Evolutionary conservation across 345 rosid species (phyloP).

Genomic region (Cochlearia excelsa): DNA sequence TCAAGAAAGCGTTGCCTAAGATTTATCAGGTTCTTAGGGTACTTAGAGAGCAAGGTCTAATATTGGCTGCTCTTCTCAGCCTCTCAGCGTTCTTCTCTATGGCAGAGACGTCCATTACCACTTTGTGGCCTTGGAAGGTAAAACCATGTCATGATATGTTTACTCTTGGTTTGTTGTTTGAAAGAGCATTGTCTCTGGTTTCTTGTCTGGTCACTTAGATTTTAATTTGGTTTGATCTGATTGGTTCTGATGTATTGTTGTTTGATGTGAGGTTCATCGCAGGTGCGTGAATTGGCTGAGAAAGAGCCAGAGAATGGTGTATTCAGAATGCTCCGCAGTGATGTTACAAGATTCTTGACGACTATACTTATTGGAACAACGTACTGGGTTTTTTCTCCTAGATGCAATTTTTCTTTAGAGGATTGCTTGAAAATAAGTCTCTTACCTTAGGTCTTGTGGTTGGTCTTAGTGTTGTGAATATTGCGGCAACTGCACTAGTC

Average conservation of each 20-base stretch:
- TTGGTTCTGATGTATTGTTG: slow-evolving; percentile 30
- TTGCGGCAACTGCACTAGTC: slow-evolving; percentile 98
- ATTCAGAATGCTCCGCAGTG: slow-evolving; percentile 92
- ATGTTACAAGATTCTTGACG: slow-evolving; percentile 95
- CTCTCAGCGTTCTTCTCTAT: slow-evolving; percentile 89
- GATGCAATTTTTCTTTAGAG: slow-evolving; percentile 21
- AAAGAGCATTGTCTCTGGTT: neutral
- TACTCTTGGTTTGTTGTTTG: neutral
- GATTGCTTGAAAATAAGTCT: slow-evolving; percentile 30
- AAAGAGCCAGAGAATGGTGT: slow-evolving; percentile 95
- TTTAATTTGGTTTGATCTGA: slow-evolving; percentile 19
- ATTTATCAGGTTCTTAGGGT: slow-evolving; percentile 61
- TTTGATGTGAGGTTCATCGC: slow-evolving; percentile 25
- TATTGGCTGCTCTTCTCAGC: slow-evolving; percentile 67
- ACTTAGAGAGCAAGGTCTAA: slow-evolving; percentile 76
- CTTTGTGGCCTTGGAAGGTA: slow-evolving; percentile 97
- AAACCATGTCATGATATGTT: neutral
- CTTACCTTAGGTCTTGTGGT: slow-evolving; percentile 41
- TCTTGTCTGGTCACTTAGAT: slow-evolving; percentile 2
- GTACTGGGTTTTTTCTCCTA: slow-evolving; percentile 44
- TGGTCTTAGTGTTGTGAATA: slow-evolving; percentile 75
- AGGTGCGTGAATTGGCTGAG: slow-evolving; percentile 96
- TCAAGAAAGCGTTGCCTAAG: slow-evolving; percentile 72
- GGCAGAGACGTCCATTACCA: slow-evolving; percentile 95
- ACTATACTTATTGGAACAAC: slow-evolving; percentile 99